phyloP scores from a whole-genome alignment of 2,329 filamentous ascomycete species.

The Fusarium decemcellulare region DNA sequence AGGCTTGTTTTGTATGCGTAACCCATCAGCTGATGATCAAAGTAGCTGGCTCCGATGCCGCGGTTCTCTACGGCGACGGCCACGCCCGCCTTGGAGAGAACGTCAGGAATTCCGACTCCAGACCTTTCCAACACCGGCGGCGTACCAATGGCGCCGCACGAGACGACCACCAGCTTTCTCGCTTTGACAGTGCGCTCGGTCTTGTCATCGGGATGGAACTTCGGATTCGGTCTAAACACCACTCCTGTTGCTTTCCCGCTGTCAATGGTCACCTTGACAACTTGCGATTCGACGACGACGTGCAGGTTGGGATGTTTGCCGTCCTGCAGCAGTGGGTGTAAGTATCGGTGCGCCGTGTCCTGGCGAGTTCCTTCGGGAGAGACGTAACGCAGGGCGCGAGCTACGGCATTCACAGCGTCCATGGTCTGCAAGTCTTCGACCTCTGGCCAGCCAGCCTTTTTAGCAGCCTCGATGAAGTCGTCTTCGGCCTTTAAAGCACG shows the following conservation, averaged over 20 bases:
- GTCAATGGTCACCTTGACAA: background rate
- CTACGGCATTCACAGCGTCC: slow-evolving; percentile 52
- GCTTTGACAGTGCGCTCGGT: background rate
- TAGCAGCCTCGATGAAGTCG: background rate
- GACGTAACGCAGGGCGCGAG: slow-evolving; percentile 58
- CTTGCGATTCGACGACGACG: background rate
- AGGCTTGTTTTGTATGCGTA: too few relatives aligned
- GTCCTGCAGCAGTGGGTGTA: slow-evolving; percentile 49
- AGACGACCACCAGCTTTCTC: background rate
- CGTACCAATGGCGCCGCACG: background rate
- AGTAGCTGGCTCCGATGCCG: slow-evolving; percentile 59
- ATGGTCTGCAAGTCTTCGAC: slow-evolving; percentile 64
- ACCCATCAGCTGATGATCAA: too few relatives aligned
- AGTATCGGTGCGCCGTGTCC: slow-evolving; percentile 68
- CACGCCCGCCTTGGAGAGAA: background rate
- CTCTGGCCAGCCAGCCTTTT: background rate
- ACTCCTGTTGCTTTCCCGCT: background rate
- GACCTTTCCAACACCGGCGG: background rate
- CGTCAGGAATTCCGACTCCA: background rate
- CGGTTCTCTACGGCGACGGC: slow-evolving; percentile 55
- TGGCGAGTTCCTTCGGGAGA: slow-evolving; percentile 64
- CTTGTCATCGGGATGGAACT: background rate
- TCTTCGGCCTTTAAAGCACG: background rate
- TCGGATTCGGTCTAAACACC: background rate
- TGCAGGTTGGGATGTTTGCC: background rate